Percentiles rank a stretch among this genome's conserved stretches.
Evolutionary conservation across 805 yeast species (phyloP).

Genomic region (Maudiozyma serrabonitensis): DNA sequence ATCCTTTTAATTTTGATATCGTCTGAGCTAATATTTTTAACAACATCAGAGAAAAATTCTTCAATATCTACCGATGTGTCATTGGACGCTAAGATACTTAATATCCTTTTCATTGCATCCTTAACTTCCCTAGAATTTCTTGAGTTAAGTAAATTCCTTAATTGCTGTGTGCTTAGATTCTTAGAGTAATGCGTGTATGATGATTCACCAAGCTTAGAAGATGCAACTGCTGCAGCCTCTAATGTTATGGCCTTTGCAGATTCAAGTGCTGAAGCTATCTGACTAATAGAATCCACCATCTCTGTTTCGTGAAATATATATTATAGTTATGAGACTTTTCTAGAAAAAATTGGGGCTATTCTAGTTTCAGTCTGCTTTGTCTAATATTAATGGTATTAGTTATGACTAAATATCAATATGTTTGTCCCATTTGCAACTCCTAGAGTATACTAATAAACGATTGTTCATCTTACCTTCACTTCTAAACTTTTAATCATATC

Average conservation of each 20-base stretch:
- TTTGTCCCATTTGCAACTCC: no score
- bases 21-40: slow-evolving; percentile 71
- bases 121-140: slow-evolving; percentile 55
- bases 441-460: no score
- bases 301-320: no score
- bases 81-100: slow-evolving; percentile 35
- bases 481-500: no score
- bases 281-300: slow-evolving; percentile 51
- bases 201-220: slow-evolving; percentile 54
- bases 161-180: slow-evolving; percentile 52
- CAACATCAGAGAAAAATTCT: slow-evolving; percentile 69
- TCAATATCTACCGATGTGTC: slow-evolving; percentile 33
- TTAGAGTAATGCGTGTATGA: slow-evolving; percentile 35
- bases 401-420: no score
- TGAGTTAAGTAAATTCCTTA: slow-evolving; percentile 57
- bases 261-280: slow-evolving; percentile 63
- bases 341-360: no score
- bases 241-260: slow-evolving; percentile 70
- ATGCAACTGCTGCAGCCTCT: slow-evolving; percentile 76
- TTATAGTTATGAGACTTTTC: no score
- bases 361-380: no score
- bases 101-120: slow-evolving; percentile 49
- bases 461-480: no score
- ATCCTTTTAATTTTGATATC: slow-evolving; percentile 58
- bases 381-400: no score